phyloP scores from a whole-genome alignment of 2,329 filamentous ascomycete species.

The Pestalotiopsis sp. region DNA sequence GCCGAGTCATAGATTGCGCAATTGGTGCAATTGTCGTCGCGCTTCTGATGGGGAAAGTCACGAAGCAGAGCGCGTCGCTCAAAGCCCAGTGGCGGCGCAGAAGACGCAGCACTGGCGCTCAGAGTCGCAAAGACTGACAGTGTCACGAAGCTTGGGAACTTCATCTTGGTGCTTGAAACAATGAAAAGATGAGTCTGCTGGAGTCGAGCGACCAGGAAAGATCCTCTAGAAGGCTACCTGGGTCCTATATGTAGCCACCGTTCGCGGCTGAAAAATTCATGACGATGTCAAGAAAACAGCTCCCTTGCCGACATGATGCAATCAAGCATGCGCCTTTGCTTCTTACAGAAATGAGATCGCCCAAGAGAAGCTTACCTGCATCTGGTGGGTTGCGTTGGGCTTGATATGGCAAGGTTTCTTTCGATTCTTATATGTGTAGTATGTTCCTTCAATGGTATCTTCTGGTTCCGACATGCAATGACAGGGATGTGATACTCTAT shows the following conservation, averaged over 20 bases:
- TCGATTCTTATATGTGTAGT: neutral
- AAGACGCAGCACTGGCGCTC: neutral
- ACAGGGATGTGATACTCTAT: slow-evolving; percentile 4
- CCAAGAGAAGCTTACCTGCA: neutral
- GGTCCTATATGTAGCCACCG: neutral
- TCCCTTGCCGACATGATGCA: neutral
- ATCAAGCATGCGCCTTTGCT: neutral
- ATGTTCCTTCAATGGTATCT: neutral
- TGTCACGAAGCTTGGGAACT: neutral
- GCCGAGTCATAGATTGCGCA: slow-evolving; percentile 22
- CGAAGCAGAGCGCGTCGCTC: slow-evolving; percentile 15
- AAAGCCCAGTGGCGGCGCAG: slow-evolving; percentile 15
- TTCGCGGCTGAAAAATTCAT: neutral
- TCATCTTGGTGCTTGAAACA: neutral
- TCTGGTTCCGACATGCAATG: neutral
- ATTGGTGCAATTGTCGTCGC: slow-evolving; percentile 11
- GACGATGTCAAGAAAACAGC: neutral
- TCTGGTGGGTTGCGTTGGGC: neutral
- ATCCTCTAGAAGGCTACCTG: neutral
- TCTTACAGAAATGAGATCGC: neutral
- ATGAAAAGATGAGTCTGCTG: too few species aligned
- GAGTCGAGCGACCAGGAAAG: neutral
- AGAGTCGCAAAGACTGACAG: neutral
- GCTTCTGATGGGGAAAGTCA: slow-evolving; percentile 10
- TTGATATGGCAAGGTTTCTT: neutral